A percentile compares a stretch with the other conserved stretches of the same genome.
phyloP scores from a whole-genome alignment of 768 basidiomycete genomes.

The Calvatia gigantea region DNA sequence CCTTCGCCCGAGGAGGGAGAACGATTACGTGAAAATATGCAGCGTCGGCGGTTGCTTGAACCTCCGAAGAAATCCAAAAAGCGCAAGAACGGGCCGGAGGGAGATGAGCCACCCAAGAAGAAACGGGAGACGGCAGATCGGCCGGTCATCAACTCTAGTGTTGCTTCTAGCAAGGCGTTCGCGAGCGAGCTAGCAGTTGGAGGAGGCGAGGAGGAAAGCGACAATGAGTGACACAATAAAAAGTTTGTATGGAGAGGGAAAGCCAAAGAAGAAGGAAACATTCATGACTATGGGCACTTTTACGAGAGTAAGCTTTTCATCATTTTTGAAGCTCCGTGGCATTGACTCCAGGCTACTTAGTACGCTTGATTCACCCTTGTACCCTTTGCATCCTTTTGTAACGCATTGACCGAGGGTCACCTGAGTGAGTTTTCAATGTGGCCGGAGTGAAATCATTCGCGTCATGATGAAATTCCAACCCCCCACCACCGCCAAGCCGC shows the following conservation, averaged over 20 bases:
- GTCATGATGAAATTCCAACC: too few species aligned
- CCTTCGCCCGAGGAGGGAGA: slow-evolving; percentile 65
- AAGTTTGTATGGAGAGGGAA: slow-evolving; percentile 68
- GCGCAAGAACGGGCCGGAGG: slow-evolving; percentile 41
- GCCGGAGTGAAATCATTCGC: too few species aligned
- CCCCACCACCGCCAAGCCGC: too few species aligned
- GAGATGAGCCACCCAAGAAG: slow-evolving; percentile 35
- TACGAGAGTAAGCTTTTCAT: slow-evolving; percentile 63
- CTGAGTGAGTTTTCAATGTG: neutral
- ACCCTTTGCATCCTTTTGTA: neutral
- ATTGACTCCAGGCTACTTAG: slow-evolving; percentile 6
- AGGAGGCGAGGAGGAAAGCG: slow-evolving; percentile 81
- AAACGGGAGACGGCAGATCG: slow-evolving; percentile 39
- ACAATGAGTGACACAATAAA: slow-evolving; percentile 86
- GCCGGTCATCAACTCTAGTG: slow-evolving; percentile 48
- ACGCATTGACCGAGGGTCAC: neutral
- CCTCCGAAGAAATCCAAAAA: slow-evolving; percentile 61
- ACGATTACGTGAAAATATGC: slow-evolving; percentile 53
- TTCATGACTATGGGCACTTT: slow-evolving; percentile 94
- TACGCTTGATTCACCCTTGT: slow-evolving; percentile 16
- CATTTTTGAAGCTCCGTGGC: neutral
- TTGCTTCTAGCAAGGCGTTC: slow-evolving; percentile 64
- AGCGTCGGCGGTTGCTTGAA: slow-evolving; percentile 51
- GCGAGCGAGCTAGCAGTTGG: slow-evolving; percentile 67
- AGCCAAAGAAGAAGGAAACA: slow-evolving; percentile 65